Evolutionary conservation across 163 green algal genomes (phyloP).

Genomic region (Smithsoniella earleae): DNA sequence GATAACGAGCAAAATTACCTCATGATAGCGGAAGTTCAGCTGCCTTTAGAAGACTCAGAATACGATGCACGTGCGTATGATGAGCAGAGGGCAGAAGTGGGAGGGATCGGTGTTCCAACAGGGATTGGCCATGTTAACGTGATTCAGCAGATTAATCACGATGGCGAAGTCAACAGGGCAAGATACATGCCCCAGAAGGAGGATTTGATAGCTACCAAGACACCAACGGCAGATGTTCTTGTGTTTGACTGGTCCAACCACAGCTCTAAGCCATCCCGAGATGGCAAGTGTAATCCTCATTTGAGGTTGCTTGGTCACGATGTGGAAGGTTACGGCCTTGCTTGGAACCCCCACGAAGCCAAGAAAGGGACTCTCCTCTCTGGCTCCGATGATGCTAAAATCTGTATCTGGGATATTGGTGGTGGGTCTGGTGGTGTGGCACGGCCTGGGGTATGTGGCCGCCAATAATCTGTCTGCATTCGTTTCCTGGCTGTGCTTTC

Average conservation of each 20-base stretch:
- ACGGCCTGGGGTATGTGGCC: conserved; percentile 8
- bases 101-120: conserved; percentile 69
- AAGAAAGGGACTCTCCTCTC: conserved; percentile 74
- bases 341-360: conserved; percentile 72
- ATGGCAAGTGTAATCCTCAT: conserved; percentile 80
- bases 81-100: conserved; percentile 78
- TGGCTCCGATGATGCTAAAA: conserved; percentile 92
- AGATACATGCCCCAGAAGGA: conserved; percentile 79
- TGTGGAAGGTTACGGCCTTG: conserved; percentile 92
- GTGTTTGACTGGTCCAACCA: conserved; percentile 98
- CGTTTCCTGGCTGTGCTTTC: no score
- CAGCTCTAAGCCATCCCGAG: conserved; percentile 74
- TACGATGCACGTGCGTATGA: conserved; percentile 57
- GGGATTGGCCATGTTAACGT: conserved; percentile 73
- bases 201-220: conserved; percentile 97
- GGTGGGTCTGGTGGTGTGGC: conserved; percentile 35
- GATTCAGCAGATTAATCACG: conserved; percentile 90
- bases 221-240: conserved; percentile 71
- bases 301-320: conserved; percentile 80
- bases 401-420: conserved; percentile 96
- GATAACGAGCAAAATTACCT: conserved; percentile 98
- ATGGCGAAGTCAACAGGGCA: conserved; percentile 84
- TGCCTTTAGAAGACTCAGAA: conserved; percentile 84
- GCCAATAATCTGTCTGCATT: no score
- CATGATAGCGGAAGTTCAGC: conserved; percentile 86